phyloP scores from a whole-genome alignment of 108 stramenopile species.

The Schizochytrium sp. region DNA sequence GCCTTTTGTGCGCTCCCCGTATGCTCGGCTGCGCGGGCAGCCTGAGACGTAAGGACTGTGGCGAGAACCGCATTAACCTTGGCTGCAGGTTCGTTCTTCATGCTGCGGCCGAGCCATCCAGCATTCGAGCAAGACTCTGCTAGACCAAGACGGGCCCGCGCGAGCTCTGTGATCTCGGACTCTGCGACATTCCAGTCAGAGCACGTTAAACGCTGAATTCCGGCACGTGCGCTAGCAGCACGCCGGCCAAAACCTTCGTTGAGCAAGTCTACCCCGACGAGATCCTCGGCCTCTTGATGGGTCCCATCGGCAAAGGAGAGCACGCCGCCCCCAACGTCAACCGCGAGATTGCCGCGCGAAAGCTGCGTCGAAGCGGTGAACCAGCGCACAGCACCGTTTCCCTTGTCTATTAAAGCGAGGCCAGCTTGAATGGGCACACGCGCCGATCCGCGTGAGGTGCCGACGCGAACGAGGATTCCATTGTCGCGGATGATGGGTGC shows the following conservation, averaged over 20 bases:
- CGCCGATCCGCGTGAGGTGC: neutral
- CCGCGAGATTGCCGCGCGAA: neutral
- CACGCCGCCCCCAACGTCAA: neutral
- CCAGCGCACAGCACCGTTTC: neutral
- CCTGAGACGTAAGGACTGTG: neutral
- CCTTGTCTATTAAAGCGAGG: neutral
- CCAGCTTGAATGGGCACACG: neutral
- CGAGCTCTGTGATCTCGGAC: neutral
- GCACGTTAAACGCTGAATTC: neutral
- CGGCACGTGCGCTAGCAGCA: neutral
- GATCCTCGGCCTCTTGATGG: neutral
- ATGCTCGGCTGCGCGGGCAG: neutral
- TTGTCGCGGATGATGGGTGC: neutral
- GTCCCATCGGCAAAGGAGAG: neutral
- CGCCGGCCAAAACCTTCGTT: neutral
- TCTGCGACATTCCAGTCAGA: neutral
- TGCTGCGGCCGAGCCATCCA: neutral
- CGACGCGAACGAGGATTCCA: neutral
- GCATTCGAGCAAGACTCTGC: neutral
- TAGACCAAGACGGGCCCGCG: neutral
- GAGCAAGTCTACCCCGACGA: neutral
- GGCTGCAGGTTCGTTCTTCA: neutral
- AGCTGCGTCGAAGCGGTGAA: neutral
- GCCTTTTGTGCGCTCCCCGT: neutral
- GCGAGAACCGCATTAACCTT: neutral